phyloP scores from a whole-genome alignment of 106 monocot genomes.

The Alisma plantagoaquatica region DNA sequence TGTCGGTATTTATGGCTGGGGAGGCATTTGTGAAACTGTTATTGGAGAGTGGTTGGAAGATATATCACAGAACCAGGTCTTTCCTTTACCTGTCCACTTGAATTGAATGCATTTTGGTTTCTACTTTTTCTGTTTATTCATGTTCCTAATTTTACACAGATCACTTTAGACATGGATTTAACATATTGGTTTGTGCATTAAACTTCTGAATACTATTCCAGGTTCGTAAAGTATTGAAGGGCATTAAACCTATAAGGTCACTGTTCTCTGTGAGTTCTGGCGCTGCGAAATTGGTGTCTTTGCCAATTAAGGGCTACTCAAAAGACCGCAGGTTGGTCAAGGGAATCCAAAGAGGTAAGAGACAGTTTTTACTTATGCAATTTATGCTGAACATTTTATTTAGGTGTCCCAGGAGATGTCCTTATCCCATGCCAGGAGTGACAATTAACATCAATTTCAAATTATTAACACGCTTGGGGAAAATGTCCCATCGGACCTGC shows the following conservation, averaged over 20 bases:
- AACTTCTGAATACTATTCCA: slow-evolving; percentile 7
- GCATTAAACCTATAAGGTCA: slow-evolving; percentile 76
- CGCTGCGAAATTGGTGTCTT: slow-evolving; percentile 78
- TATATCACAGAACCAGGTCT: slow-evolving; percentile 93
- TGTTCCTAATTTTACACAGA: no score
- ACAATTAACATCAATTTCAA: no score
- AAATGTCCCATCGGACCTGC: no score
- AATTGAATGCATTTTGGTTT: background rate
- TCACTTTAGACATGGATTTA: no score
- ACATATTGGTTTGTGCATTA: no score
- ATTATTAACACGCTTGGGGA: no score
- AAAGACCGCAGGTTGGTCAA: slow-evolving; percentile 85
- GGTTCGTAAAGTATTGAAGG: slow-evolving; percentile 94
- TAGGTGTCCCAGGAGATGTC: no score
- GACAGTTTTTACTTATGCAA: no score
- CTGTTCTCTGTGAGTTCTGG: slow-evolving; percentile 70
- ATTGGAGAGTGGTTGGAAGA: slow-evolving; percentile 94
- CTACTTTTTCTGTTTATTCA: background rate
- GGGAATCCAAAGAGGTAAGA: slow-evolving; percentile 93
- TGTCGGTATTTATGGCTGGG: slow-evolving; percentile 87
- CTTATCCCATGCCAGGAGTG: no score
- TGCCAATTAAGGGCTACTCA: slow-evolving; percentile 84
- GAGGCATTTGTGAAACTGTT: slow-evolving; percentile 67
- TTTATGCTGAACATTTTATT: no score
- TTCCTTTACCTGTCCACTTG: background rate